These are phyloP conservation scores for Tricholoma furcatifolium DNA, from an alignment of 768 basidiomycete species.

Conservation along the genomic window DNA sequence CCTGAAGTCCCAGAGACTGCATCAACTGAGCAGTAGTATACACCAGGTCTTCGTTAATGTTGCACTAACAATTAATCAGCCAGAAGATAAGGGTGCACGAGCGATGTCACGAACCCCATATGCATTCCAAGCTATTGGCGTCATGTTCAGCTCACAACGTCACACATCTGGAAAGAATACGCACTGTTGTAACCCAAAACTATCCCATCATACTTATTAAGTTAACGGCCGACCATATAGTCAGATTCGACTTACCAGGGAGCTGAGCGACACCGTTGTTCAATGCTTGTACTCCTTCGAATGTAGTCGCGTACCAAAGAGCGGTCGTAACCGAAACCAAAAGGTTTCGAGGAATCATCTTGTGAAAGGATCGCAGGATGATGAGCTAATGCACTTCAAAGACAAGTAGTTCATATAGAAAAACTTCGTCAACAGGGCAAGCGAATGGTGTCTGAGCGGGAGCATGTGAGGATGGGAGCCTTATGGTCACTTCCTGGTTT, in stretches of 20 bases:
- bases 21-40: constrained; percentile 49
- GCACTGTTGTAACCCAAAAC: constrained; percentile 66
- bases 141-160: neutral
- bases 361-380: neutral
- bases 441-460: neutral
- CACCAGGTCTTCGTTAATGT: constrained; percentile 53
- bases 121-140: constrained; percentile 60
- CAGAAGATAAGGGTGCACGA: neutral
- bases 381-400: neutral
- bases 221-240: neutral
- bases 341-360: constrained; percentile 23
- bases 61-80: constrained; percentile 38
- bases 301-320: constrained; percentile 15
- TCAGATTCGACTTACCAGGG: constrained; percentile 26
- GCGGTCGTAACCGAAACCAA: constrained; percentile 19
- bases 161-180: constrained; percentile 16
- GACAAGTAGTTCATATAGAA: neutral
- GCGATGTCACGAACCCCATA: constrained; percentile 44
- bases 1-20: constrained; percentile 53
- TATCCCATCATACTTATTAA: constrained; percentile 17
- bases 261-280: constrained; percentile 37
- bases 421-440: neutral
- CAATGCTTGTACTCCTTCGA: constrained; percentile 8
- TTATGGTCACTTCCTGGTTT: neutral
- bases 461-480: neutral